phyloP scores from a whole-genome alignment of 192 early-diverging fungal genomes.

The Kappamyces sp. region DNA sequence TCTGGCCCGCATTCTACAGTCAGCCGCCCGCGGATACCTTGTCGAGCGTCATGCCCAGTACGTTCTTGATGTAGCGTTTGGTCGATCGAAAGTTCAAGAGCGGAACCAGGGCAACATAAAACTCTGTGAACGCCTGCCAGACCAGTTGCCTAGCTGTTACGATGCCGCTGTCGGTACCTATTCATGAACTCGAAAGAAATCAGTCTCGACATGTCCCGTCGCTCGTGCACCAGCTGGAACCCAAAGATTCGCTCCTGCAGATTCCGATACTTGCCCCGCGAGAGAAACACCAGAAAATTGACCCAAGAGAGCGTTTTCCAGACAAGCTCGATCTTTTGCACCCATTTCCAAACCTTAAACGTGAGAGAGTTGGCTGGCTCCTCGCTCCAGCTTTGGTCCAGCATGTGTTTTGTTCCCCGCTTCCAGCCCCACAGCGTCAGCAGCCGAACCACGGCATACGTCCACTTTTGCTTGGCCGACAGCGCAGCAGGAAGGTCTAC shows the following conservation, averaged over 20 bases:
- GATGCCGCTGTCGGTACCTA: conserved; percentile 75
- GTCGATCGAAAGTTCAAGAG: conserved; percentile 15
- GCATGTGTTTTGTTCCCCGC: conserved; percentile 3
- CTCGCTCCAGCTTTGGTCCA: conserved; percentile 7
- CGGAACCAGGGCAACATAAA: conserved; percentile 32
- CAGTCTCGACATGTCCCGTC: conserved; percentile 64
- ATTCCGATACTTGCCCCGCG: conserved; percentile 61
- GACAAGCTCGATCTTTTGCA: conserved; percentile 48
- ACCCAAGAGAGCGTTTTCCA: conserved; percentile 56
- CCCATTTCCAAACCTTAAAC: conserved; percentile 22
- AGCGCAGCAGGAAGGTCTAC: neutral
- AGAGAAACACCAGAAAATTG: conserved; percentile 83
- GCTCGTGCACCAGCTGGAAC: conserved; percentile 77
- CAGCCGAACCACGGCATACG: neutral
- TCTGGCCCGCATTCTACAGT: conserved; percentile 36
- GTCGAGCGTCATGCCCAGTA: conserved; percentile 62
- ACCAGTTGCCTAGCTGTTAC: neutral
- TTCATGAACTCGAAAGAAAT: conserved; percentile 93
- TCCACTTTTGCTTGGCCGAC: conserved; percentile 1
- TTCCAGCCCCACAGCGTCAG: conserved; percentile 8
- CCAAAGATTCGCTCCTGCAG: conserved; percentile 63
- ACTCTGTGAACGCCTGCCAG: conserved; percentile 73
- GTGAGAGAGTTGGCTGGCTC: conserved; percentile 9
- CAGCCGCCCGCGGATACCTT: conserved; percentile 42
- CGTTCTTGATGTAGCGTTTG: conserved; percentile 27